A percentile compares a stretch with the other conserved stretches of the same genome.
These are phyloP conservation scores for Coprinellus micaceus DNA, from an alignment of 768 basidiomycete genomes.

Conservation along the genomic window DNA sequence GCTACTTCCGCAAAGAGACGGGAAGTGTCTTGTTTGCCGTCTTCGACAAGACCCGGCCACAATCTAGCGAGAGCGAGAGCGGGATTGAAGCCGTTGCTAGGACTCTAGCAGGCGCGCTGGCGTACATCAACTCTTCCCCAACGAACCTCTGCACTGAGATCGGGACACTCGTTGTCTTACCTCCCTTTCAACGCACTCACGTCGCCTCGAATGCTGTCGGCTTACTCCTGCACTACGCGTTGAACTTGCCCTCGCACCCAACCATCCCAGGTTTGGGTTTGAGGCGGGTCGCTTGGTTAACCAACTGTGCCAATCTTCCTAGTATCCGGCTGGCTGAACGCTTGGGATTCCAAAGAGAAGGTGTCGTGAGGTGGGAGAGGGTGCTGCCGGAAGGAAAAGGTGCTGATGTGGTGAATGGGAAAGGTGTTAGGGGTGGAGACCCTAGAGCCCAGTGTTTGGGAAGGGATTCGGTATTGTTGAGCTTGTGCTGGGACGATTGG, in stretches of 20 bases:
- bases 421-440: constrained; percentile 29
- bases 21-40: constrained; percentile 46
- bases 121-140: constrained; percentile 42
- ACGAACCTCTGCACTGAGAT: constrained; percentile 48
- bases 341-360: constrained; percentile 60
- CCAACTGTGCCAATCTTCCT: constrained; percentile 43
- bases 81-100: no score
- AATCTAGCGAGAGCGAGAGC: constrained; percentile 14
- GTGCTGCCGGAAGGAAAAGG: constrained; percentile 39
- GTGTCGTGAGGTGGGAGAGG: constrained; percentile 50
- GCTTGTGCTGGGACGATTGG: constrained; percentile 58
- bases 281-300: constrained; percentile 61
- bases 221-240: constrained; percentile 45
- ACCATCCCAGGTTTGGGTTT: constrained; percentile 44
- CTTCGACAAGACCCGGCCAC: constrained; percentile 43
- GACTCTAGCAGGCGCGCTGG: constrained; percentile 53
- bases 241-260: constrained; percentile 32
- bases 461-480: constrained; percentile 42
- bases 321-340: constrained; percentile 52
- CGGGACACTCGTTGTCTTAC: constrained; percentile 50
- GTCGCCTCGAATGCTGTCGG: constrained; percentile 54
- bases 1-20: constrained; percentile 33
- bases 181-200: constrained; percentile 61
- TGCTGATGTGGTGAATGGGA: constrained; percentile 31
- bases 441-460: constrained; percentile 25